Evolutionary conservation across 116 monocot species (phyloP).

Genomic region (Zostera marina): DNA sequence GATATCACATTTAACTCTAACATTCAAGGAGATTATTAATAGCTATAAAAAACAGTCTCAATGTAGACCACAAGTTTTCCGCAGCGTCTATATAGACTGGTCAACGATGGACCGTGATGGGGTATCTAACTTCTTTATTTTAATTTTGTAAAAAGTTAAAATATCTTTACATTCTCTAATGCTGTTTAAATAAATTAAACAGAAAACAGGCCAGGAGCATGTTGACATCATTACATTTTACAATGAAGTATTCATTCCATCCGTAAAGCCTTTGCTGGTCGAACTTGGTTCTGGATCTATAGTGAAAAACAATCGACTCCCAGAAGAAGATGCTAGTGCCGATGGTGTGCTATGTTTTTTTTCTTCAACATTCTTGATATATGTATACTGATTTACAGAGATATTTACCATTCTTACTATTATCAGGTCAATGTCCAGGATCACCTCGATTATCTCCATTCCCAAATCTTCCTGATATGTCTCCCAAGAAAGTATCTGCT

Average conservation of each 20-base stretch:
- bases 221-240: constrained; percentile 95
- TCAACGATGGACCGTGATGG: constrained; percentile 25
- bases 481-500: constrained; percentile 98
- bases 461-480: constrained; percentile 85
- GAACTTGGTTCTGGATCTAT: constrained; percentile 33
- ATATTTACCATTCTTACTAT: neutral
- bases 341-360: constrained; percentile 32
- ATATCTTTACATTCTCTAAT: neutral
- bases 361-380: neutral
- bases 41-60: constrained; percentile 82
- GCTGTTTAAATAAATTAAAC: constrained; percentile 2
- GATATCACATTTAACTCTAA: constrained; percentile 53
- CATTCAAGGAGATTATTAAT: constrained; percentile 81
- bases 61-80: constrained; percentile 69
- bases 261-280: constrained; percentile 70
- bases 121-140: constrained; percentile 19
- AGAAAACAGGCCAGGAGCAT: constrained; percentile 59
- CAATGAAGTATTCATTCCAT: constrained; percentile 85
- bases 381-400: neutral
- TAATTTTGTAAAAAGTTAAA: neutral
- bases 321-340: constrained; percentile 32
- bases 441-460: constrained; percentile 66
- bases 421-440: constrained; percentile 46
- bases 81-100: constrained; percentile 52
- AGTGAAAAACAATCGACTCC: constrained; percentile 16